Conservation (phyloP, 371 early-diverging fungal genomes). For the Circinella umbellata region DNA sequence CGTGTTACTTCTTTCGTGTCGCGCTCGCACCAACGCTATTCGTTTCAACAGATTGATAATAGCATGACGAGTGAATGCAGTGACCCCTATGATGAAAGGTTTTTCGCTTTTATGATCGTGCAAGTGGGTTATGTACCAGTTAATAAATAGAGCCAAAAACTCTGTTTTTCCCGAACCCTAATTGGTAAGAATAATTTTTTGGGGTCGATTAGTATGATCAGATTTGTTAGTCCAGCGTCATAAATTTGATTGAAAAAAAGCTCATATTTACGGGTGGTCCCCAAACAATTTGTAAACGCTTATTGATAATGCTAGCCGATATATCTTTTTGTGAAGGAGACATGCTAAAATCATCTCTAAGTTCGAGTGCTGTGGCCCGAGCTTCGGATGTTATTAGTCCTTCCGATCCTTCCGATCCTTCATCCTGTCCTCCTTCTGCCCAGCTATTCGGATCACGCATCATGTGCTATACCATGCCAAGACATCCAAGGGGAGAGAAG, state of each 20-base stretch:
- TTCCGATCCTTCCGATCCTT: background rate
- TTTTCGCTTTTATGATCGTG: slow-evolving; percentile 14
- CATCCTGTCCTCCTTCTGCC: slow-evolving; percentile 15
- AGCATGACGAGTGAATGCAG: slow-evolving; percentile 61
- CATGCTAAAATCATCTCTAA: slow-evolving; percentile 52
- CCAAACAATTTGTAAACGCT: slow-evolving; percentile 60
- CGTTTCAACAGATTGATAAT: slow-evolving; percentile 53
- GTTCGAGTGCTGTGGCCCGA: slow-evolving; percentile 31
- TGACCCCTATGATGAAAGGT: slow-evolving; percentile 54
- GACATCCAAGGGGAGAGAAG: background rate
- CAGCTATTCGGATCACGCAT: slow-evolving; percentile 8
- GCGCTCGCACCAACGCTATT: slow-evolving; percentile 37
- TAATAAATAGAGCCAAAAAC: slow-evolving; percentile 54
- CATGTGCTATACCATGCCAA: slow-evolving; percentile 4
- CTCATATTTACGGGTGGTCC: slow-evolving; percentile 57
- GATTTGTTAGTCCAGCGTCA: background rate
- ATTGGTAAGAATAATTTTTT: background rate
- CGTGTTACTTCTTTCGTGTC: background rate
- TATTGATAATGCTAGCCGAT: slow-evolving; percentile 36
- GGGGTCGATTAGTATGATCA: background rate
- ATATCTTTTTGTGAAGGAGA: slow-evolving; percentile 60
- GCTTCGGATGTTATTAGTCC: slow-evolving; percentile 17
- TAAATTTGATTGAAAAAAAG: background rate
- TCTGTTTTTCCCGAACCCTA: slow-evolving; percentile 69
- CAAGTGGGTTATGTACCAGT: slow-evolving; percentile 47